Conservation (phyloP, 2,329 filamentous ascomycete species). For the Fusarium xyrophilum region DNA sequence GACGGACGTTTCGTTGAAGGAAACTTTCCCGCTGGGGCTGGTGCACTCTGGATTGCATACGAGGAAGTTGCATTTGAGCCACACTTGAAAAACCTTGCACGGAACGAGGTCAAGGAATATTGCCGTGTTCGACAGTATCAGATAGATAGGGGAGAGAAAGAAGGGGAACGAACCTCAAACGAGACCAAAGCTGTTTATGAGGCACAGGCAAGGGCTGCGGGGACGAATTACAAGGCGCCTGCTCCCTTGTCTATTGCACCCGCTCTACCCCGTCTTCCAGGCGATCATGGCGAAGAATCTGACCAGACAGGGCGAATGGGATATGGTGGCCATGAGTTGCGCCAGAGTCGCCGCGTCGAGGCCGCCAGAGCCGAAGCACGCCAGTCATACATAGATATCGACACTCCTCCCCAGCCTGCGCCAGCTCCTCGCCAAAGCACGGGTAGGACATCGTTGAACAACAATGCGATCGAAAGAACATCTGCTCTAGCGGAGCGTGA, state of each 20-base stretch:
- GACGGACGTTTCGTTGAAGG: slow-evolving; percentile 65
- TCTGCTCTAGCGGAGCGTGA: slow-evolving; percentile 59
- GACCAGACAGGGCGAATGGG: slow-evolving; percentile 32
- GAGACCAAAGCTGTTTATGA: slow-evolving; percentile 60
- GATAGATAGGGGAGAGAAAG: slow-evolving; percentile 60
- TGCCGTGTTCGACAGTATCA: slow-evolving; percentile 67
- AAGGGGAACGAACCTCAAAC: slow-evolving; percentile 57
- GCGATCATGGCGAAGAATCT: slow-evolving; percentile 23
- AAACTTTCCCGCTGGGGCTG: slow-evolving; percentile 67
- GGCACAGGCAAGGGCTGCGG: slow-evolving; percentile 54
- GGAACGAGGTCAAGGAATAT: slow-evolving; percentile 69
- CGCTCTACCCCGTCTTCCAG: slow-evolving; percentile 30
- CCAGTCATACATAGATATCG: slow-evolving; percentile 37
- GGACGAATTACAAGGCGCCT: slow-evolving; percentile 42
- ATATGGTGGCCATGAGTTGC: slow-evolving; percentile 49
- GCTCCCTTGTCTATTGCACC: slow-evolving; percentile 38
- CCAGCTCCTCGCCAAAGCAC: slow-evolving; percentile 22
- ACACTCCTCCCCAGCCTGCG: slow-evolving; percentile 33
- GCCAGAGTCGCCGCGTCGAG: slow-evolving; percentile 53
- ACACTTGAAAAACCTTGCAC: slow-evolving; percentile 58
- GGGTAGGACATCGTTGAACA: slow-evolving; percentile 37
- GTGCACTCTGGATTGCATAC: slow-evolving; percentile 68
- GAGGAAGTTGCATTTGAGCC: slow-evolving; percentile 67
- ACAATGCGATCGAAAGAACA: slow-evolving; percentile 54
- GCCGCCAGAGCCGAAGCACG: slow-evolving; percentile 32